Conservation (phyloP, 192 early-diverging fungal species). For the Mycoemilia scoparia region DNA sequence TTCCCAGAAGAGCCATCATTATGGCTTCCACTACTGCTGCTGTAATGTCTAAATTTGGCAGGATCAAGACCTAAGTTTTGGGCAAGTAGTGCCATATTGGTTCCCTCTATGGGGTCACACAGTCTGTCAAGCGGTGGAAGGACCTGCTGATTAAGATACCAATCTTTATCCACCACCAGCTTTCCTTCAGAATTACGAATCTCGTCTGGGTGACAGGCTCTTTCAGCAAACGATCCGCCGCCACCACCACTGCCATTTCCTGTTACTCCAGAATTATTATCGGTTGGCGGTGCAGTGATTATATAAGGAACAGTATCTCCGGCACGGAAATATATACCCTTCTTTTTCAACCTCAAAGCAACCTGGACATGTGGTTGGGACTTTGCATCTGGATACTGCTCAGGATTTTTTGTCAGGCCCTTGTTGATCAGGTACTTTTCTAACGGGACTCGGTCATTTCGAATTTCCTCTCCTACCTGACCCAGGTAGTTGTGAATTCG, state of each 20-base stretch:
- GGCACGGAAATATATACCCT: conserved; percentile 39
- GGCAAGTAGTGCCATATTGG: conserved; percentile 56
- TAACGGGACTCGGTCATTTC: conserved; percentile 44
- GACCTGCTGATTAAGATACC: conserved; percentile 87
- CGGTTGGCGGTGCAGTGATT: conserved; percentile 33
- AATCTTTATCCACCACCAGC: conserved; percentile 55
- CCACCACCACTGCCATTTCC: background rate
- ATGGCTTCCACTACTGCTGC: too few relatives aligned
- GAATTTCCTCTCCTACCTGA: conserved; percentile 49
- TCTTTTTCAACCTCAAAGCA: conserved; percentile 58
- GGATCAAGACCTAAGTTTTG: conserved; percentile 70
- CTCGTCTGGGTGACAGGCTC: conserved; percentile 77
- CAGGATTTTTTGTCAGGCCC: conserved; percentile 76
- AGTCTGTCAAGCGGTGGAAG: conserved; percentile 73
- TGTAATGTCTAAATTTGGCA: conserved; percentile 24
- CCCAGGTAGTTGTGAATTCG: conserved; percentile 60
- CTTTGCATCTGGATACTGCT: conserved; percentile 75
- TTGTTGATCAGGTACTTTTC: conserved; percentile 89
- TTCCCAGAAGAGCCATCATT: conserved; percentile 6
- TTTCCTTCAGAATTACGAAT: conserved; percentile 24
- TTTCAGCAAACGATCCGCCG: conserved; percentile 39
- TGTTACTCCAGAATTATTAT: too few relatives aligned
- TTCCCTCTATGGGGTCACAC: conserved; percentile 69
- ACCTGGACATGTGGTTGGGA: conserved; percentile 91
- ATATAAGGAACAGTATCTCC: conserved; percentile 95